Conservation (phyloP, 768 basidiomycete species). For the Tulasnella sp. region DNA sequence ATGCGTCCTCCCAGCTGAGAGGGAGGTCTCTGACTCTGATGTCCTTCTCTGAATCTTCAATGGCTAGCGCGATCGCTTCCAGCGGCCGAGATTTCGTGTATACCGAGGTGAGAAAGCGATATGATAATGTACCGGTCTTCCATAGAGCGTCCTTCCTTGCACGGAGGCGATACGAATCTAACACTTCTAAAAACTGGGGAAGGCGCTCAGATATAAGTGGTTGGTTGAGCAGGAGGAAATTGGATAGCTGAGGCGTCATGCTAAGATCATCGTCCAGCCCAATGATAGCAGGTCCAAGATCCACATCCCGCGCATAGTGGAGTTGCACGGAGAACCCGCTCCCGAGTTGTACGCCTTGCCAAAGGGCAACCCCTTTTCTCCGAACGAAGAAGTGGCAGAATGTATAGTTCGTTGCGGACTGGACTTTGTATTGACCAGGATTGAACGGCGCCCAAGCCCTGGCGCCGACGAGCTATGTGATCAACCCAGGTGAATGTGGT, state of each 20-base stretch:
- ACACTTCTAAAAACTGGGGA: conserved; percentile 34
- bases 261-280: conserved; percentile 58
- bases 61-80: conserved; percentile 34
- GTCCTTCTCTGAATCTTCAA: conserved; percentile 42
- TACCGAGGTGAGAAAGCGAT: conserved; percentile 49
- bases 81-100: conserved; percentile 46
- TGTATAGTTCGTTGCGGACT: conserved; percentile 36
- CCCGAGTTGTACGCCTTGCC: conserved; percentile 46
- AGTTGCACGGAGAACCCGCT: conserved; percentile 59
- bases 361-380: conserved; percentile 40
- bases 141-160: conserved; percentile 37
- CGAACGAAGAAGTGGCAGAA: conserved; percentile 41
- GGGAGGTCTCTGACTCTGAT: conserved; percentile 44
- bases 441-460: conserved; percentile 29
- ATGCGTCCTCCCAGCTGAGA: conserved; percentile 33
- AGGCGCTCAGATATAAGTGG: conserved; percentile 36
- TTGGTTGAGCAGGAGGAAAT: conserved; percentile 49
- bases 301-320: conserved; percentile 42
- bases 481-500: too few relatives aligned
- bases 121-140: conserved; percentile 47
- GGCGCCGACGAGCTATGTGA: conserved; percentile 38
- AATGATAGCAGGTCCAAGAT: conserved; percentile 39
- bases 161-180: conserved; percentile 43
- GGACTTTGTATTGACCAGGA: conserved; percentile 40
- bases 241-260: conserved; percentile 49